Base-by-base conservation (phyloP, 495 filamentous ascomycete genomes). In the Jackrogersella minutella region DNA sequence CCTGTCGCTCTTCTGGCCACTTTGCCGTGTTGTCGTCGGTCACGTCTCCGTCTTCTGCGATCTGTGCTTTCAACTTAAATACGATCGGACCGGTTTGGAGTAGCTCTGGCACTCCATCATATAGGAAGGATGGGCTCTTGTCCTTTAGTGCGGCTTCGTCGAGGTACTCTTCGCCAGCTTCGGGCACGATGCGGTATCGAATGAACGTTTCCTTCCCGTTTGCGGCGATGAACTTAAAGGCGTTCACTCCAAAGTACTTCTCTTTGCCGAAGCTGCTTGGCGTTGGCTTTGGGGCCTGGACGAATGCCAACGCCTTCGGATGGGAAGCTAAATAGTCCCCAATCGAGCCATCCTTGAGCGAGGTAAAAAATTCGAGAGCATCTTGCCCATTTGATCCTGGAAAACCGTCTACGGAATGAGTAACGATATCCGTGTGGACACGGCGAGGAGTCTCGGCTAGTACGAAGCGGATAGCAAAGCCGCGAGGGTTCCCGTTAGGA, bases 391-490 rank as follows among this genome's bases (percentile, higher is more conserved):
- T 85, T 14, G 76, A 66, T 0, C 71, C 77, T 0, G 83, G 85
- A 73, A 86, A 86, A 58, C 73, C 75, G 43, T 76, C 71, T 1
- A 78, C 80, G 5, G 77, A 79, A 70, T 87, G 85, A 1, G 73
- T 70, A 54, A 87, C 71, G 64, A 87, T 82, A 68, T 87, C 84
- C 0, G 83, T 86, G 69, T 87, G 84, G 13, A 74, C 73, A 40
- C 79, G 81, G n/a, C 74, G 65, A 28, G 59, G 70, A 4, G 56
- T 67, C 24, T 73, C 68, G 16, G 80, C 77, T 3, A 84, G 74
- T 26, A 80, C 33, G 73, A 85, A 84, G 37, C 84, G 80, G 63
- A 84, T 66, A 10, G 77, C 82, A 14, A 84, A 72, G 17, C 84
- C 84, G 19, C 78, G 78, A 0, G 84, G 84, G 59, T 83, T 78